These are phyloP conservation scores for Naganishia onofrii DNA, from an alignment of 768 basidiomycete genomes.

Conservation along the genomic window DNA sequence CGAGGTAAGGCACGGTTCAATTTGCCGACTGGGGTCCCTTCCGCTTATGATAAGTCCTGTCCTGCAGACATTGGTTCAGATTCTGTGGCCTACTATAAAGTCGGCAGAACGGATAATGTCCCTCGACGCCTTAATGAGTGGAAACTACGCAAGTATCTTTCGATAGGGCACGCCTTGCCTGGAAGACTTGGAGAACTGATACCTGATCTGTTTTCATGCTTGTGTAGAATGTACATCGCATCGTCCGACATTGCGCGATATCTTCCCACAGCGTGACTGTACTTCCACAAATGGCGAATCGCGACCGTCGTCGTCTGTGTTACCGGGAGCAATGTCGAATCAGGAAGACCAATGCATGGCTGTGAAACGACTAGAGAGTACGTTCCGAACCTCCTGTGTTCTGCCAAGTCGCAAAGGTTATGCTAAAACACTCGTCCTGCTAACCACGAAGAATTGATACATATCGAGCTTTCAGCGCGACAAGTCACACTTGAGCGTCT, in stretches of 20 bases:
- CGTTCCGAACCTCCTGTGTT: not conserved
- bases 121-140: constrained; percentile 48
- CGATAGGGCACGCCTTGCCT: no score
- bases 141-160: constrained; percentile 41
- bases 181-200: not conserved
- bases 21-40: not conserved
- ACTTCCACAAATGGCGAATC: not conserved
- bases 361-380: constrained; percentile 29
- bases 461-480: constrained; percentile 48
- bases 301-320: not conserved
- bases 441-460: constrained; percentile 42
- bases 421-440: constrained; percentile 6
- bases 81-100: constrained; percentile 43
- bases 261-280: constrained; percentile 40
- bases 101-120: constrained; percentile 50
- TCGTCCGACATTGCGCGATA: constrained; percentile 46
- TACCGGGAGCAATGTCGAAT: constrained; percentile 31
- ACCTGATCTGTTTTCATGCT: not conserved
- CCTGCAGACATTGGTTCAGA: constrained; percentile 44
- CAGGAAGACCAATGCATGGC: constrained; percentile 2
- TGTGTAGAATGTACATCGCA: constrained; percentile 43
- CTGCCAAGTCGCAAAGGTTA: constrained; percentile 12
- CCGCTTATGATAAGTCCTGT: not conserved
- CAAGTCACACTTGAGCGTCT: not conserved
- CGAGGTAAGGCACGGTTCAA: constrained; percentile 36